Evolutionary conservation across 1,284 basidiomycete genomes (phyloP).

Genomic region (Malassezia globosa): DNA sequence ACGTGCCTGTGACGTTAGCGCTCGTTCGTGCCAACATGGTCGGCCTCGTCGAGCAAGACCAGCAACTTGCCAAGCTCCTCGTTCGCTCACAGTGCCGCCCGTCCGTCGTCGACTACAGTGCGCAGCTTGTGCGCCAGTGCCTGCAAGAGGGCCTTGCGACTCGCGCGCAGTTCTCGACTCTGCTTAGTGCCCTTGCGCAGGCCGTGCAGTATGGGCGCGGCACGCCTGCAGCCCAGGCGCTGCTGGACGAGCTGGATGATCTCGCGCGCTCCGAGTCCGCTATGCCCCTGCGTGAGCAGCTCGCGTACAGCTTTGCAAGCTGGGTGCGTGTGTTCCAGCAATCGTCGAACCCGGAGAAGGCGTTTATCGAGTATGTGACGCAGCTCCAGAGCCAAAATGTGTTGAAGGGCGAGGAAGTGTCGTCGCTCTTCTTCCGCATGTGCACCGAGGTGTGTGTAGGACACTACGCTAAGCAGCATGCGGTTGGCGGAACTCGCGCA

Average conservation of each 20-base stretch:
- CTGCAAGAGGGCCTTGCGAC: constrained; percentile 60
- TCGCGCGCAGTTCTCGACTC: constrained; percentile 66
- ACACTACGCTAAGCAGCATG: constrained; percentile 75
- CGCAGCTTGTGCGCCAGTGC: constrained; percentile 74
- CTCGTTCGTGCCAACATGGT: constrained; percentile 75
- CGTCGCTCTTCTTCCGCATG: constrained; percentile 95
- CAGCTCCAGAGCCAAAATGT: constrained; percentile 92
- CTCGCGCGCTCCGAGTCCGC: constrained; percentile 12
- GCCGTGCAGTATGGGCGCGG: constrained; percentile 60
- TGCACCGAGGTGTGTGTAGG: constrained; percentile 90
- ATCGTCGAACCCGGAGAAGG: constrained; percentile 77
- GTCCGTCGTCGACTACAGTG: constrained; percentile 68
- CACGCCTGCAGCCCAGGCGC: constrained; percentile 61
- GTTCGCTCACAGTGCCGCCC: constrained; percentile 59
- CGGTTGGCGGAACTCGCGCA: constrained; percentile 63
- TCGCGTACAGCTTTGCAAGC: constrained; percentile 57
- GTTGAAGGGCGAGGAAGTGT: constrained; percentile 87
- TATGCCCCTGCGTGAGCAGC: constrained; percentile 50
- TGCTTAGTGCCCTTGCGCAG: constrained; percentile 64
- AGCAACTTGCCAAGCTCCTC: constrained; percentile 79
- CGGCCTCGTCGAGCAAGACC: constrained; percentile 68
- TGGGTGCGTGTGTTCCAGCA: constrained; percentile 93
- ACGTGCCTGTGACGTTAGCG: constrained; percentile 82
- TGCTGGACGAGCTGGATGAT: constrained; percentile 56
- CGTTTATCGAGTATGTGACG: constrained; percentile 93